Percentiles rank a stretch among this genome's conserved stretches.
phyloP scores from a whole-genome alignment of 768 basidiomycete species.

The Baorangia bicolor region DNA sequence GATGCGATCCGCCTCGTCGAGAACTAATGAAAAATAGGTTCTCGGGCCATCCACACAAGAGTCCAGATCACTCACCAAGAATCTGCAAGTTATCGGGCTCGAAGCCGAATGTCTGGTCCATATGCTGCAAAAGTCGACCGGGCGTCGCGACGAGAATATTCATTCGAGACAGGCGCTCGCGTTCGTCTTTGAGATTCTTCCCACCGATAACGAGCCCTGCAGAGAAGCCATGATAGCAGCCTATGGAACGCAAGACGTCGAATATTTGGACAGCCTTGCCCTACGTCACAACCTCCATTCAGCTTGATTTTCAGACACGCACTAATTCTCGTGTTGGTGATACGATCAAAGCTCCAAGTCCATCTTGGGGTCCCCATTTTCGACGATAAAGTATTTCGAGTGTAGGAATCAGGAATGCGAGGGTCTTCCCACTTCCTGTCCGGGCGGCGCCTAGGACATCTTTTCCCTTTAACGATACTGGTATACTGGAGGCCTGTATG shows the following conservation, averaged over 20 bases:
- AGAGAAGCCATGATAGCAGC: constrained; percentile 87
- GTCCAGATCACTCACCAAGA: constrained; percentile 56
- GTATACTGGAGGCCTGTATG: constrained; percentile 62
- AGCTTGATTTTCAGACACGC: constrained; percentile 26
- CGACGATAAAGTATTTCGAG: constrained; percentile 63
- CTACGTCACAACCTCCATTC: constrained; percentile 2
- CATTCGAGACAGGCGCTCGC: constrained; percentile 86
- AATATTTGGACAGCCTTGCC: constrained; percentile 95
- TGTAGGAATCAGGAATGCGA: constrained; percentile 68
- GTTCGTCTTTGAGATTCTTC: constrained; percentile 91
- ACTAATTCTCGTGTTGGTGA: constrained; percentile 94
- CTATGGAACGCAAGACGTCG: constrained; percentile 91
- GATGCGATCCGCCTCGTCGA: constrained; percentile 96
- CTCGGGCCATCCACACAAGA: not conserved
- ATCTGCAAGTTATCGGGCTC: constrained; percentile 89
- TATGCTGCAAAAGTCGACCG: constrained; percentile 91
- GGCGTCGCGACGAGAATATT: constrained; percentile 99
- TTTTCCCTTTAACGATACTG: constrained; percentile 56
- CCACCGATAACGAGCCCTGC: constrained; percentile 96
- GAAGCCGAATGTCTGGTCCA: constrained; percentile 97
- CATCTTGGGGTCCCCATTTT: constrained; percentile 73
- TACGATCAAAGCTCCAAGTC: constrained; percentile 86
- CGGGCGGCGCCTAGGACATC: constrained; percentile 70
- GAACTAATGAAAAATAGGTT: constrained; percentile 47
- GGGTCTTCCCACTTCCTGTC: constrained; percentile 74